Evolutionary conservation across 1,284 basidiomycete genomes (phyloP).

Genomic region (Ustilago shanxiensis): DNA sequence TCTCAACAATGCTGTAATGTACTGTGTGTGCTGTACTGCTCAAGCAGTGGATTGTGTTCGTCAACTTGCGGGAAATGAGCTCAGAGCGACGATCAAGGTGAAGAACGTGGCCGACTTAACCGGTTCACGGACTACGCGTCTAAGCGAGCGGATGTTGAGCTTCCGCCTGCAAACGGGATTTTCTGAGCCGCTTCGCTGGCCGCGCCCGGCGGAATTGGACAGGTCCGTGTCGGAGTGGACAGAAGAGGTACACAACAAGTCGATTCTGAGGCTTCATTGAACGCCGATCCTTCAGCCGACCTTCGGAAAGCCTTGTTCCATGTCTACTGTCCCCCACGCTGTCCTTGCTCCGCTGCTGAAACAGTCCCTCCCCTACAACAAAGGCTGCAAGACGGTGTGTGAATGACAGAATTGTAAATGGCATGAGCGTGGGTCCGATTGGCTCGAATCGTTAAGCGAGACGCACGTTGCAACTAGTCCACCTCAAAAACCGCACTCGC

Average conservation of each 20-base stretch:
- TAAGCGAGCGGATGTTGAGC: constrained; percentile 25
- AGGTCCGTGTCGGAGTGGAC: not conserved
- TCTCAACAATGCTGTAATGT: too few relatives aligned
- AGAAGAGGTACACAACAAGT: not conserved
- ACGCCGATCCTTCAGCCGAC: constrained; percentile 9
- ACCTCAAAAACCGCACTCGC: constrained; percentile 1
- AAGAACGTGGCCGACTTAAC: not conserved
- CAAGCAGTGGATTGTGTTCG: too few relatives aligned
- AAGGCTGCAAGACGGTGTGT: not conserved
- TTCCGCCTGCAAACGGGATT: constrained; percentile 6
- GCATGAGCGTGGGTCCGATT: not conserved
- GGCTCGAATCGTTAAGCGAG: constrained; percentile 7
- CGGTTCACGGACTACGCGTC: not conserved
- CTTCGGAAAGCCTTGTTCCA: constrained; percentile 12
- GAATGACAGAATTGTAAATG: not conserved
- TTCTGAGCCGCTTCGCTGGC: not conserved
- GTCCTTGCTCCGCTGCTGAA: not conserved
- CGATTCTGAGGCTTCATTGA: not conserved
- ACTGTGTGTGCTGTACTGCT: too few relatives aligned
- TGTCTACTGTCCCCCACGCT: not conserved
- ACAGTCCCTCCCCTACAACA: not conserved
- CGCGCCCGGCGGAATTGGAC: constrained; percentile 2
- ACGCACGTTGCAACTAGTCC: constrained; percentile 28
- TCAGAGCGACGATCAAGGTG: too few relatives aligned
- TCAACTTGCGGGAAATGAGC: too few relatives aligned